Evolutionary conservation across 2,329 filamentous ascomycete species (phyloP).

Genomic region (Scedosporium dehoogii): DNA sequence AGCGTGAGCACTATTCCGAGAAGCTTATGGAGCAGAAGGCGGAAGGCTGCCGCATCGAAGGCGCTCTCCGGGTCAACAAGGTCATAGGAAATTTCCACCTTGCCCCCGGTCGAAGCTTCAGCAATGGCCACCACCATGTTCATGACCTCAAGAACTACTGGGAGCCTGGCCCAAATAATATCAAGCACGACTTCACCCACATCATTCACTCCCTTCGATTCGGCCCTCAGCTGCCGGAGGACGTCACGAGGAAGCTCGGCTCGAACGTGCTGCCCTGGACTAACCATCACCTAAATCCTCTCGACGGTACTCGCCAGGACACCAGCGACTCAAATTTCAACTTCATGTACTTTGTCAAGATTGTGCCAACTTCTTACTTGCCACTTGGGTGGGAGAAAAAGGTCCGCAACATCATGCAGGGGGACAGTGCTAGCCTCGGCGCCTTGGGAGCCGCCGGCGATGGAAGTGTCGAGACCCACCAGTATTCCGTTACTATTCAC

Average conservation of each 20-base stretch:
- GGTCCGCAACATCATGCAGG: slow-evolving; percentile 25
- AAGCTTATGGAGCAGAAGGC: slow-evolving; percentile 76
- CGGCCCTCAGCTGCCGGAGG: slow-evolving; percentile 78
- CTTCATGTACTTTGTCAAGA: slow-evolving; percentile 99
- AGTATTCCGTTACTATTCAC: slow-evolving; percentile 96
- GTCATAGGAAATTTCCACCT: slow-evolving; percentile 98
- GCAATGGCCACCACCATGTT: slow-evolving; percentile 91
- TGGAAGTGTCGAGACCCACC: slow-evolving; percentile 91
- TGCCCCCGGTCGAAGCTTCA: slow-evolving; percentile 91
- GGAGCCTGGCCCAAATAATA: slow-evolving; percentile 42
- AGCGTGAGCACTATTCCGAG: slow-evolving; percentile 87
- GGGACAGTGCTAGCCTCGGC: slow-evolving; percentile 52
- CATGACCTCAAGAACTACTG: slow-evolving; percentile 97
- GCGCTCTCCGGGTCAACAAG: slow-evolving; percentile 90
- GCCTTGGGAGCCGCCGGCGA: slow-evolving; percentile 53
- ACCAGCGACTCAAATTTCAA: slow-evolving; percentile 81
- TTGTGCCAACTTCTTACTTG: slow-evolving; percentile 90
- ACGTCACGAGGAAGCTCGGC: slow-evolving; percentile 51
- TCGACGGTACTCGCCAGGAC: slow-evolving; percentile 69
- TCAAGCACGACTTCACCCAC: slow-evolving; percentile 81
- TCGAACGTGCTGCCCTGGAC: slow-evolving; percentile 54
- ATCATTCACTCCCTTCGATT: slow-evolving; percentile 83
- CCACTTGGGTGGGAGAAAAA: slow-evolving; percentile 78
- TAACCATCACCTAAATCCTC: slow-evolving; percentile 84
- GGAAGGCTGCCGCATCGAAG: slow-evolving; percentile 92